Evolutionary conservation across 805 yeast genomes (phyloP).

Genomic region (Wickerhamomyces silvicola): DNA sequence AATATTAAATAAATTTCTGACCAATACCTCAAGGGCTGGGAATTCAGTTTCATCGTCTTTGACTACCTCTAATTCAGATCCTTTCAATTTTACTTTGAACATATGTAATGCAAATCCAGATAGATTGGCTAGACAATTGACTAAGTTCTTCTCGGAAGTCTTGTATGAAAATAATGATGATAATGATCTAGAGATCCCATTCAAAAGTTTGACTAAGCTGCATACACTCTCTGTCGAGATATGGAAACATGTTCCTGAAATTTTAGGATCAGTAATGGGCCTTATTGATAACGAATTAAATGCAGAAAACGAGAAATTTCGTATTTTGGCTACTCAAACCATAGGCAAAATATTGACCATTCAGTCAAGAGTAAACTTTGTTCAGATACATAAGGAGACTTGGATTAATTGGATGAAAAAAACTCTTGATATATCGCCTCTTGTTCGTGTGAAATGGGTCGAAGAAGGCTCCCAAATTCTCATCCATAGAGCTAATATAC

Average conservation of each 20-base stretch:
- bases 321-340: slow-evolving; percentile 66
- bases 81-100: slow-evolving; percentile 56
- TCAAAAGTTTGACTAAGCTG: slow-evolving; percentile 47
- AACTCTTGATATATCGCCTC: slow-evolving; percentile 58
- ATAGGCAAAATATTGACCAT: slow-evolving; percentile 58
- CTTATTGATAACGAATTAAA: slow-evolving; percentile 72
- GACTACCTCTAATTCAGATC: slow-evolving; percentile 31
- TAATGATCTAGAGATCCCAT: slow-evolving; percentile 12
- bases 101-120: slow-evolving; percentile 69
- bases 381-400: slow-evolving; percentile 47
- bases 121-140: slow-evolving; percentile 65
- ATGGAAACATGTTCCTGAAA: slow-evolving; percentile 76
- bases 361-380: slow-evolving; percentile 49
- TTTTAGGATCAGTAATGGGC: slow-evolving; percentile 68
- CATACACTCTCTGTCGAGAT: slow-evolving; percentile 59
- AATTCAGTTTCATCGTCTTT: slow-evolving; percentile 13
- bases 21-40: slow-evolving; percentile 14
- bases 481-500: slow-evolving; percentile 35
- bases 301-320: slow-evolving; percentile 57
- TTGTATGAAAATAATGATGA: slow-evolving; percentile 40
- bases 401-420: slow-evolving; percentile 73
- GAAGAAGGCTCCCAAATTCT: slow-evolving; percentile 47
- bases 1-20: slow-evolving; percentile 58
- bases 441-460: slow-evolving; percentile 67
- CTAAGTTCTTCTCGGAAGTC: slow-evolving; percentile 75